Evolutionary conservation across 2,329 filamentous ascomycete genomes (phyloP).

Genomic region (Penicillium sp.): DNA sequence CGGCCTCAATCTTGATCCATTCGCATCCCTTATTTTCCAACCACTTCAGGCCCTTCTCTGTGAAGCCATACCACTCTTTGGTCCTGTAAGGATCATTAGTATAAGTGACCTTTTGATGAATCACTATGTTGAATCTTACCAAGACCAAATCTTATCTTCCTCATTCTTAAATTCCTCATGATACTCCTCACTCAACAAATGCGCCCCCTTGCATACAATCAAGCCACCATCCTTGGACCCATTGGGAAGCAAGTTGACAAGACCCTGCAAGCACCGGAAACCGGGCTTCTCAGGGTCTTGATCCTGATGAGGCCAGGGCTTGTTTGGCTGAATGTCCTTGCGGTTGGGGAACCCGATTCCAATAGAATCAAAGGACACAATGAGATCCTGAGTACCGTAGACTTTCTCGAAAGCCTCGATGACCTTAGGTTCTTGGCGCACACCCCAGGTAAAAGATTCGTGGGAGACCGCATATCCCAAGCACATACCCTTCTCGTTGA

Average conservation of each 20-base stretch:
- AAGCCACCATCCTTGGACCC: slow-evolving; percentile 36
- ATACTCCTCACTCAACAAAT: slow-evolving; percentile 41
- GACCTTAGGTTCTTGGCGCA: slow-evolving; percentile 55
- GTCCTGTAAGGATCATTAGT: slow-evolving; percentile 12
- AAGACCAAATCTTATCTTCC: slow-evolving; percentile 32
- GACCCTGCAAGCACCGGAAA: slow-evolving; percentile 52
- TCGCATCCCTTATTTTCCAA: slow-evolving; percentile 35
- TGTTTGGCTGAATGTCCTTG: slow-evolving; percentile 38
- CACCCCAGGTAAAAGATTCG: slow-evolving; percentile 57
- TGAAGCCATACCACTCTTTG: slow-evolving; percentile 40
- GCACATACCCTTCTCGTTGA: slow-evolving; percentile 58
- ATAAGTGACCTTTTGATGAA: background rate
- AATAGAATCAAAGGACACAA: slow-evolving; percentile 59
- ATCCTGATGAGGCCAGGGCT: slow-evolving; percentile 56
- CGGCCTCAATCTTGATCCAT: slow-evolving; percentile 48
- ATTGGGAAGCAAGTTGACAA: slow-evolving; percentile 23
- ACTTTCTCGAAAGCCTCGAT: slow-evolving; percentile 55
- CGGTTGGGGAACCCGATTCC: slow-evolving; percentile 53
- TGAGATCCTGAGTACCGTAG: slow-evolving; percentile 54
- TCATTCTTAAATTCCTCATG: slow-evolving; percentile 35
- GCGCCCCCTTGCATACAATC: slow-evolving; percentile 42
- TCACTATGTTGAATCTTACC: slow-evolving; percentile 18
- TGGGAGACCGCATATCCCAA: slow-evolving; percentile 55
- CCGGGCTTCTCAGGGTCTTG: slow-evolving; percentile 53
- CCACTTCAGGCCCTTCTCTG: slow-evolving; percentile 38